A percentile compares a stretch with the other conserved stretches of the same genome.
Evolutionary conservation across 2,329 filamentous ascomycete genomes (phyloP).

Genomic region (Sporothrix pseudoabietina): DNA sequence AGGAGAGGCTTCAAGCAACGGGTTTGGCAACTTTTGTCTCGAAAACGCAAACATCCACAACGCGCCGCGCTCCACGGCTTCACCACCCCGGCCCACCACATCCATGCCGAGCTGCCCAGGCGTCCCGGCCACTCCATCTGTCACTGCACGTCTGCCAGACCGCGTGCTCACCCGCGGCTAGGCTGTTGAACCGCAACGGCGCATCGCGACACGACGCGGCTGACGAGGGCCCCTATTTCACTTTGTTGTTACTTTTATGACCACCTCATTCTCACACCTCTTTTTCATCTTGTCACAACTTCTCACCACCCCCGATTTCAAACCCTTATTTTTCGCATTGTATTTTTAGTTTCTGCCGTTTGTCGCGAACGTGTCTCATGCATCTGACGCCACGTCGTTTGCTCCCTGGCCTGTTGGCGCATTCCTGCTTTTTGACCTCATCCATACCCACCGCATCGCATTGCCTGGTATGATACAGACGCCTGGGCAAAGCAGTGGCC

Average conservation of each 20-base stretch:
- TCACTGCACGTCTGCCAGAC: not conserved
- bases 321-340: too few relatives aligned
- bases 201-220: constrained; percentile 23
- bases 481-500: constrained; percentile 12
- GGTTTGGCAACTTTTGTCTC: not conserved
- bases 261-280: not conserved
- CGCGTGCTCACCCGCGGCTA: constrained; percentile 6
- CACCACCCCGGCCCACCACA: constrained; percentile 2
- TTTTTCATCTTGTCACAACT: not conserved
- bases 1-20: not conserved
- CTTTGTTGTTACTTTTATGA: not conserved
- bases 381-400: not conserved
- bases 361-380: constrained; percentile 5
- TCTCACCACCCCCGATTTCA: not conserved
- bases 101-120: constrained; percentile 10
- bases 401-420: constrained; percentile 10
- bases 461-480: constrained; percentile 29
- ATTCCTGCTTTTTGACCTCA: not conserved
- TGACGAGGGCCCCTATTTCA: not conserved
- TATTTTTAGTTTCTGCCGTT: not conserved
- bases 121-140: not conserved
- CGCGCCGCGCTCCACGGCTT: constrained; percentile 26
- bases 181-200: not conserved
- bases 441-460: not conserved
- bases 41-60: constrained; percentile 12